Evolutionary conservation across 2,329 filamentous ascomycete genomes (phyloP), one percentile per base, ranked within the genome.

Genomic region (Lasiodiplodia theobromae): DNA sequence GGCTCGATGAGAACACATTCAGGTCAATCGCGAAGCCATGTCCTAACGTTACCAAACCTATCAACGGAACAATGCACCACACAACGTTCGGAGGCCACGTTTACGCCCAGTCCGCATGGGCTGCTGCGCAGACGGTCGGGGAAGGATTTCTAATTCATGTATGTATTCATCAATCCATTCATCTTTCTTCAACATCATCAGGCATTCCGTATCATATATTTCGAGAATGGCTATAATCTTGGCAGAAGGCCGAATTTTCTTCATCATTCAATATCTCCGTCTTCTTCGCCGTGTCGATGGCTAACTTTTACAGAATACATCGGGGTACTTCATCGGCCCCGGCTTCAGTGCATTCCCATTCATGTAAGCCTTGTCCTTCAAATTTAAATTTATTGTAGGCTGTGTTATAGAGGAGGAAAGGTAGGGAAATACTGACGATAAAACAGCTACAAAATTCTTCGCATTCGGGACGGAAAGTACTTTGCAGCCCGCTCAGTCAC

Each of bases 291-390:
- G 51, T 25, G 12, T 16, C 23, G n/a, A 53, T 16, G 23, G 16
- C 51, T 53, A 2, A 53, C 28, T 53, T 23, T 53, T 53, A 53
- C 23, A 53, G 51, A 53, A 53, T 25, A 53, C 51, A 25, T 31
- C 51, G 16, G 51, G 51, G 21, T 53, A 53, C 23, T 53, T 53
- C 51, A 7, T 53, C 23, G 23, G 10, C 51, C 8, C 51, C 16
- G 51, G 51, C 21, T 53, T 53, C 11, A 53, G 2, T 25, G 51
- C 51, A 53, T 53, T 53, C 23, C 51, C 51, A 25, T 53, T 53
- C 21, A n/a, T 53, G 51, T 53, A 53, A 25, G 51, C 16, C 51
- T 11, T 16, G 21, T 23, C 18, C 21, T 51, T n/a, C 47, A 5
- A 51, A 16, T 16, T 7, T 3, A 14, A 53, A 53, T 10, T 53